A percentile compares a stretch with the other conserved stretches of the same genome.
These are phyloP conservation scores for Phytopythium montanum DNA, from an alignment of 352 stramenopile genomes.

Conservation along the genomic window DNA sequence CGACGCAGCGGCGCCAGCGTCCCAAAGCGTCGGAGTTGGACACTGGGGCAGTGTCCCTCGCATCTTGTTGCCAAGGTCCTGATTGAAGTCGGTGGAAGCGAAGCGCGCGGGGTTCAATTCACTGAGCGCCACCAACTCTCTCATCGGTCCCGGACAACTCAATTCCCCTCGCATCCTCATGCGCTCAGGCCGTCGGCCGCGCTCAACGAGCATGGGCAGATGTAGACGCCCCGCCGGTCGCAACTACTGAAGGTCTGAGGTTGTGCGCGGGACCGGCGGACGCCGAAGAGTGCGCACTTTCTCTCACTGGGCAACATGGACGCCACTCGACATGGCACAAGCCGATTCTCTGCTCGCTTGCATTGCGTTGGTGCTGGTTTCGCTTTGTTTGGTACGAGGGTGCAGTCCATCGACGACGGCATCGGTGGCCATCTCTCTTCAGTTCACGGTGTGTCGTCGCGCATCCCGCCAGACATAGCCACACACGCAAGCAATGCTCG, in stretches of 20 bases:
- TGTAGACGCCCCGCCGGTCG: background rate
- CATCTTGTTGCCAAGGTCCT: no score
- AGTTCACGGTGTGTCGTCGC: background rate
- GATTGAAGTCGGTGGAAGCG: no score
- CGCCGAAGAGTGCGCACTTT: no score
- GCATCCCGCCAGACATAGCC: background rate
- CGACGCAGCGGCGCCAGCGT: no score
- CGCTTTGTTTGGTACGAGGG: no score
- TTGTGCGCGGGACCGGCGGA: background rate
- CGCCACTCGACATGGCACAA: background rate
- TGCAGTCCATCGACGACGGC: background rate
- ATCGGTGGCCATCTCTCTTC: background rate
- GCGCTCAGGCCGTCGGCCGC: background rate
- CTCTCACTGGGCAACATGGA: no score
- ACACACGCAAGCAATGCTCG: no score
- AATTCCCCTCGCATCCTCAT: background rate
- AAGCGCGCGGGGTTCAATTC: background rate
- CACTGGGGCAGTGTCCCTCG: no score
- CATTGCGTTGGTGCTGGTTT: background rate
- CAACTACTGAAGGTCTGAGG: constrained; percentile 1
- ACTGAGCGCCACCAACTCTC: background rate
- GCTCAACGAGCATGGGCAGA: background rate
- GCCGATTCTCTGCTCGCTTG: background rate
- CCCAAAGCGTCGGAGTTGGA: no score
- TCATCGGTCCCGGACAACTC: background rate